These are phyloP conservation scores for Suhomyces kunorum DNA, from an alignment of 1,139 yeast species.

Conservation along the genomic window DNA sequence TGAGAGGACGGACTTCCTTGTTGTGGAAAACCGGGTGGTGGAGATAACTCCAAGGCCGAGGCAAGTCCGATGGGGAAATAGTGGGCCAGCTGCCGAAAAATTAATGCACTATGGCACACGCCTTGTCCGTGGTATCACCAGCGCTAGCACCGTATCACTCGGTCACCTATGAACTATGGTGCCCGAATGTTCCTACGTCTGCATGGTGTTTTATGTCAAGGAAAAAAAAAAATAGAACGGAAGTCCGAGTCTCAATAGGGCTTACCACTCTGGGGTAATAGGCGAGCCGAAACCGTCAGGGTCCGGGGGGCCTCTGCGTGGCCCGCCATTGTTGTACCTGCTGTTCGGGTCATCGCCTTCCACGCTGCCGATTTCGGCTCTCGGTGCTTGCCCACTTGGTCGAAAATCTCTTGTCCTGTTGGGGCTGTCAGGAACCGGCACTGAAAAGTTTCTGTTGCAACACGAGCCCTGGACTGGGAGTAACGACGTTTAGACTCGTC, in stretches of 20 bases:
- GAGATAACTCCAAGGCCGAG: neutral
- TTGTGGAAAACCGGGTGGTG: slow-evolving; percentile 7
- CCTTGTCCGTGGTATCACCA: slow-evolving; percentile 1
- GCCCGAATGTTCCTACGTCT: slow-evolving; percentile 6
- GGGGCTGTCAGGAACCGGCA: slow-evolving; percentile 1
- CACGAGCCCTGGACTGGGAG: slow-evolving; percentile 1
- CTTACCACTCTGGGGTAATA: slow-evolving; percentile 9
- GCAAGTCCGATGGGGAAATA: slow-evolving; percentile 2
- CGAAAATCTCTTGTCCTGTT: neutral
- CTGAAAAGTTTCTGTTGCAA: neutral
- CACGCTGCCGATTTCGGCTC: neutral
- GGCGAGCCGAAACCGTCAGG: neutral
- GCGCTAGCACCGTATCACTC: neutral
- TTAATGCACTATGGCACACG: neutral
- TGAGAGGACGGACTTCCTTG: slow-evolving; percentile 12
- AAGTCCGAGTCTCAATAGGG: slow-evolving; percentile 10
- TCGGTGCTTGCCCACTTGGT: slow-evolving; percentile 1
- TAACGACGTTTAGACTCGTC: slow-evolving; percentile 1
- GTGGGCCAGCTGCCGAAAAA: neutral
- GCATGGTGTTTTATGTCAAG: slow-evolving; percentile 7
- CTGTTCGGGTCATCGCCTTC: too few species aligned
- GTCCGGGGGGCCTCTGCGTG: too few species aligned
- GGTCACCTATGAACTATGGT: slow-evolving; percentile 2
- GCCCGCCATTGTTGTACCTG: too few species aligned
- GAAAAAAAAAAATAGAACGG: slow-evolving; percentile 11